Evolutionary conservation across 2,329 filamentous ascomycete species (phyloP).

Genomic region (Aureobasidium sp.): DNA sequence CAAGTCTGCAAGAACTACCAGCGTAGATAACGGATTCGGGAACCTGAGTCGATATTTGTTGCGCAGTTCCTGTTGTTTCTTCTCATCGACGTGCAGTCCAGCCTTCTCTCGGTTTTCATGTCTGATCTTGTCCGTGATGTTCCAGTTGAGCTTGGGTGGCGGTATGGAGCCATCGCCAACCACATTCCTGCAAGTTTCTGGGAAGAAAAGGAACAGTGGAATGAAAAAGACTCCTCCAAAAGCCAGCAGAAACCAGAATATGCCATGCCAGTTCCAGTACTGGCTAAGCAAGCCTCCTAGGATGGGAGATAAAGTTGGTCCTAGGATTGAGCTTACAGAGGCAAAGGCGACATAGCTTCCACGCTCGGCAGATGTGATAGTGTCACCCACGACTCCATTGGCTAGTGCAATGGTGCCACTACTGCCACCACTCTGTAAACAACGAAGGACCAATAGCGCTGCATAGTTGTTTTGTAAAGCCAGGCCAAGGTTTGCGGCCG

Average conservation of each 20-base stretch:
- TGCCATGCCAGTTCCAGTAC: slow-evolving; percentile 57
- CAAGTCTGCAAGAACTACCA: slow-evolving; percentile 21
- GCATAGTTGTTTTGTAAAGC: slow-evolving; percentile 26
- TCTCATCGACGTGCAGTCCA: slow-evolving; percentile 17
- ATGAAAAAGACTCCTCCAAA: slow-evolving; percentile 40
- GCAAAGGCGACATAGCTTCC: slow-evolving; percentile 65
- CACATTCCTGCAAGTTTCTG: slow-evolving; percentile 41
- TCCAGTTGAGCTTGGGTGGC: slow-evolving; percentile 50
- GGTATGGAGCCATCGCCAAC: slow-evolving; percentile 55
- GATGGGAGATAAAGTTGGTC: slow-evolving; percentile 47
- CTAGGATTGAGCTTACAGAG: slow-evolving; percentile 47
- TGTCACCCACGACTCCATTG: slow-evolving; percentile 63
- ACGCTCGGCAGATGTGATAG: slow-evolving; percentile 59
- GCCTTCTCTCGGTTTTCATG: slow-evolving; percentile 15
- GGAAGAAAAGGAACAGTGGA: slow-evolving; percentile 48
- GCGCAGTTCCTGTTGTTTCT: slow-evolving; percentile 17
- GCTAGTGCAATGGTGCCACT: slow-evolving; percentile 63
- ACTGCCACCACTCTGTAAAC: slow-evolving; percentile 55
- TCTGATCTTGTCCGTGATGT: slow-evolving; percentile 37
- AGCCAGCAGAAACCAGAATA: slow-evolving; percentile 63
- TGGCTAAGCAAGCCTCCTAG: slow-evolving; percentile 56
- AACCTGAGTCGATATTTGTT: slow-evolving; percentile 20
- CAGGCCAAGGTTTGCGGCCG: slow-evolving; percentile 27
- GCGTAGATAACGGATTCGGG: slow-evolving; percentile 22
- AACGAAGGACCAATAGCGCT: slow-evolving; percentile 51